Evolutionary conservation across 371 early-diverging fungal genomes (phyloP).

Genomic region (Lichtheimia corymbifera): DNA sequence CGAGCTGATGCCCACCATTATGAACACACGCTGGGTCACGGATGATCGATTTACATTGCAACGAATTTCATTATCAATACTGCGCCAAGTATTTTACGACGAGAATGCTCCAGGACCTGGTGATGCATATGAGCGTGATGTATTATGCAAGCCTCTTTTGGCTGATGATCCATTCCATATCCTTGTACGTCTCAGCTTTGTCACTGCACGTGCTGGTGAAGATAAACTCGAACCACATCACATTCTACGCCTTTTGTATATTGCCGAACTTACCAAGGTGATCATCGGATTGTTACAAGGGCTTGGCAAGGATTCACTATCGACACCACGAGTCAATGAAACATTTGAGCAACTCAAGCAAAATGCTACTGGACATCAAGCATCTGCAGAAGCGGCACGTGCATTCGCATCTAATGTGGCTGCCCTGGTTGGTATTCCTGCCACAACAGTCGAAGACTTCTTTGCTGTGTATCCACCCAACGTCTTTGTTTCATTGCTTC

Average conservation of each 20-base stretch:
- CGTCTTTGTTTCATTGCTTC: slow-evolving; percentile 28
- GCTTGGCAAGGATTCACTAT: not conserved
- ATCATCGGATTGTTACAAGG: slow-evolving; percentile 25
- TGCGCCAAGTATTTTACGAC: slow-evolving; percentile 14
- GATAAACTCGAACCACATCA: slow-evolving; percentile 58
- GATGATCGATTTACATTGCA: slow-evolving; percentile 20
- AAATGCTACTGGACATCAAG: not conserved
- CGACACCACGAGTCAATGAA: not conserved
- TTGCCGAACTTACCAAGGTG: slow-evolving; percentile 66
- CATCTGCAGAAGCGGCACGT: slow-evolving; percentile 4
- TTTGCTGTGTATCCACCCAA: slow-evolving; percentile 13
- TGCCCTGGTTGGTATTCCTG: slow-evolving; percentile 2
- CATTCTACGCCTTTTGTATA: slow-evolving; percentile 58
- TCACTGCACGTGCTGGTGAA: slow-evolving; percentile 24
- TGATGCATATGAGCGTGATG: not conserved
- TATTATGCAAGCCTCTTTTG: slow-evolving; percentile 49
- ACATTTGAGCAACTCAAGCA: not conserved
- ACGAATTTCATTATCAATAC: slow-evolving; percentile 16
- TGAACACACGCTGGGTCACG: slow-evolving; percentile 31
- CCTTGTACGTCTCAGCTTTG: slow-evolving; percentile 57
- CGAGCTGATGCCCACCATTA: slow-evolving; percentile 29
- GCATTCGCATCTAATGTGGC: slow-evolving; percentile 12
- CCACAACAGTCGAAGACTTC: slow-evolving; percentile 4
- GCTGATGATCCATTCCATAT: slow-evolving; percentile 66
- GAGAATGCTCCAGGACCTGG: not conserved